A percentile compares a stretch with the other conserved stretches of the same genome.
These are phyloP conservation scores for Xylaria hypoxylon DNA, from an alignment of 2,329 filamentous ascomycete genomes.

Conservation along the genomic window DNA sequence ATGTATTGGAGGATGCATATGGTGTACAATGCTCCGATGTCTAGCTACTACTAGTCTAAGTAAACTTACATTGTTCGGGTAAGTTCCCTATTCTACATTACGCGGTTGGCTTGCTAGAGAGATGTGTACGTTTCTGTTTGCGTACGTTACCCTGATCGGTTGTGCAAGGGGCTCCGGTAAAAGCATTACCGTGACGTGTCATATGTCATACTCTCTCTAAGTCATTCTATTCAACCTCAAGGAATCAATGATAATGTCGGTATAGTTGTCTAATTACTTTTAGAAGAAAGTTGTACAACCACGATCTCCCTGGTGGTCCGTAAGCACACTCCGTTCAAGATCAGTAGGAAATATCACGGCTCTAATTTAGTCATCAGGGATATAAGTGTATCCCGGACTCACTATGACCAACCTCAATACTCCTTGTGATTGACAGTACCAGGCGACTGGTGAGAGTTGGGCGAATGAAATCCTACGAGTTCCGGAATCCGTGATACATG, in stretches of 20 bases:
- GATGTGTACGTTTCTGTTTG: not conserved
- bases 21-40: not conserved
- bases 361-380: not conserved
- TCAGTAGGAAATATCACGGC: not conserved
- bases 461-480: not conserved
- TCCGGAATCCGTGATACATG: not conserved
- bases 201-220: not conserved
- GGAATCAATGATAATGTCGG: not conserved
- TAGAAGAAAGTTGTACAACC: not conserved
- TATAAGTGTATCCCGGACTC: not conserved
- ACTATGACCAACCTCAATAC: not conserved
- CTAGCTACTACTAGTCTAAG: not conserved
- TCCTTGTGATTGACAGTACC: not conserved
- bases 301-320: not conserved
- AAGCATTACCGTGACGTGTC: not conserved
- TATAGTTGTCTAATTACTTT: not conserved
- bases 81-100: not conserved
- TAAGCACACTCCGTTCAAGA: not conserved
- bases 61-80: too few species aligned
- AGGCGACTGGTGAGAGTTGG: not conserved
- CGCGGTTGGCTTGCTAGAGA: not conserved
- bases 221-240: slow-evolving; percentile 1
- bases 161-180: not conserved
- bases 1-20: not conserved
- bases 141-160: not conserved